phyloP scores from a whole-genome alignment of 164 flowering plant species.

The Buxus sempervirens region DNA sequence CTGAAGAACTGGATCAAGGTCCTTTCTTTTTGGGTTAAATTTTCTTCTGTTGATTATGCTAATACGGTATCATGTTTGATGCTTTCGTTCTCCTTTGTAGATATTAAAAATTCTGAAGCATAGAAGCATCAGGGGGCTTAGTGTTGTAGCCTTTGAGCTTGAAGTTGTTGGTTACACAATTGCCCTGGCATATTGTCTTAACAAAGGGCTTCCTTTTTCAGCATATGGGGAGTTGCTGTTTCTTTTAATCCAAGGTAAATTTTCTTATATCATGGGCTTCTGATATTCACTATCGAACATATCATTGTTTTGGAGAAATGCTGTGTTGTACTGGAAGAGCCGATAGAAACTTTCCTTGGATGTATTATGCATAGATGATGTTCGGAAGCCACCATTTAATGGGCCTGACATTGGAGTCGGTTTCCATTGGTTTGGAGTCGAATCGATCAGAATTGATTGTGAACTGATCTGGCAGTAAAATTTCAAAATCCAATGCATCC shows the following conservation, averaged over 20 bases:
- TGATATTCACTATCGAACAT: neutral
- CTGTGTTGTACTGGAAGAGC: neutral
- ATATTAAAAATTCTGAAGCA: constrained; percentile 79
- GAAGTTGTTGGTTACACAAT: constrained; percentile 94
- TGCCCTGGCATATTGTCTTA: constrained; percentile 87
- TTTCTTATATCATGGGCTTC: neutral
- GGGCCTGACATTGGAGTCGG: neutral
- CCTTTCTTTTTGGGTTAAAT: neutral
- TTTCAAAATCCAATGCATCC: too few relatives aligned
- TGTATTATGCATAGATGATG: neutral
- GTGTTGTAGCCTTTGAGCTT: constrained; percentile 79
- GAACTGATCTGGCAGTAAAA: neutral
- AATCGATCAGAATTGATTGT: neutral
- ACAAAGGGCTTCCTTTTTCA: constrained; percentile 89
- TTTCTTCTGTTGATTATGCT: neutral
- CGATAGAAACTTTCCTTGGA: neutral
- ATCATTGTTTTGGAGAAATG: neutral
- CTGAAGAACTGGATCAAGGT: neutral
- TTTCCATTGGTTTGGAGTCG: neutral
- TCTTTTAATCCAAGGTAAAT: constrained; percentile 77
- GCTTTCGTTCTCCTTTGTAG: constrained; percentile 34
- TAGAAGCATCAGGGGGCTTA: constrained; percentile 82
- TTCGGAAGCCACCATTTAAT: neutral
- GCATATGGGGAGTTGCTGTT: constrained; percentile 90
- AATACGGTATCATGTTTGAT: neutral